Conservation (phyloP, 1,139 yeast species). For the Scheffersomyces parashehatae region DNA sequence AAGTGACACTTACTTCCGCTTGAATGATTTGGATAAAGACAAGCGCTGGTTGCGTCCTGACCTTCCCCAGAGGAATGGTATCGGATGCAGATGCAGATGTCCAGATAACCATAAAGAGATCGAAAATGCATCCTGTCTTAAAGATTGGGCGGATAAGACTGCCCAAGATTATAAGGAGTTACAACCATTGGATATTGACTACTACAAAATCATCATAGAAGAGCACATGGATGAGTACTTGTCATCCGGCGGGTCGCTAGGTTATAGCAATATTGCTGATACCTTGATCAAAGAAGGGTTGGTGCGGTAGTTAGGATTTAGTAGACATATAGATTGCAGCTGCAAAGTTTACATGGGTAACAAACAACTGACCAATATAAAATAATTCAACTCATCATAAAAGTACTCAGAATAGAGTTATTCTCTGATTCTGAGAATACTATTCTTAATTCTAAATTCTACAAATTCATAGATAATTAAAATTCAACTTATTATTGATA, state of each 20-base stretch:
- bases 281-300: slow-evolving; percentile 1
- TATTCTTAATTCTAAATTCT: too few relatives aligned
- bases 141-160: slow-evolving; percentile 53
- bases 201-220: slow-evolving; percentile 33
- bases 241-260: slow-evolving; percentile 29
- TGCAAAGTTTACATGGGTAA: neutral
- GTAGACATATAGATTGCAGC: neutral
- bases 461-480: neutral
- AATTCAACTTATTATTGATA: slow-evolving; percentile 17
- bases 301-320: neutral
- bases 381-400: too few relatives aligned
- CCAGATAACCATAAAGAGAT: slow-evolving; percentile 54
- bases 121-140: slow-evolving; percentile 59
- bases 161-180: slow-evolving; percentile 31
- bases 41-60: slow-evolving; percentile 48
- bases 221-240: slow-evolving; percentile 24
- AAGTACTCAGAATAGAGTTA: too few relatives aligned
- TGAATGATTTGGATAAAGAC: slow-evolving; percentile 24
- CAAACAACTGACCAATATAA: too few relatives aligned
- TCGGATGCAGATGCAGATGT: slow-evolving; percentile 86
- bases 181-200: slow-evolving; percentile 32
- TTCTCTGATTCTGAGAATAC: too few relatives aligned
- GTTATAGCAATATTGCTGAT: slow-evolving; percentile 16
- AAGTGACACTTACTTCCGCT: slow-evolving; percentile 12
- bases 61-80: slow-evolving; percentile 50